Evolutionary conservation across 345 rosid species (phyloP), one percentile per base, ranked within the genome.

Genomic region (Geranium brycei): DNA sequence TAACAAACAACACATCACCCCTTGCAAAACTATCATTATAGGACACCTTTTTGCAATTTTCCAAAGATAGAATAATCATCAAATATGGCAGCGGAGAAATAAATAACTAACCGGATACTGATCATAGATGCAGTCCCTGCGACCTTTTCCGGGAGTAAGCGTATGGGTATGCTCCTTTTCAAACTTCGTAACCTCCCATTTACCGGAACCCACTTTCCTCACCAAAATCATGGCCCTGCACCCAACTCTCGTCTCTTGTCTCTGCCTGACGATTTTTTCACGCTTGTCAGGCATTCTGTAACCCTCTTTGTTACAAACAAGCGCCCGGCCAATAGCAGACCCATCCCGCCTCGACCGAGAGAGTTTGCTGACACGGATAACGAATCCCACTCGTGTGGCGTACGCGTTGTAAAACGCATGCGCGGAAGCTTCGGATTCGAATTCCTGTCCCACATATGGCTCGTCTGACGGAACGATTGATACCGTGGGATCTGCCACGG

Each of bases 141-240:
- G 83, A 60, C 87, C 91, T 70, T 83, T 91, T 19, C 97, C 99
- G 19, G 99, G 97, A 16, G 87, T 73, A 72, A 95, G 66, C 41
- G 86, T 70, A 79, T 95, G 99, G 66, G 89, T 79, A 67, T 95
- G 99, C 74, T 95, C 99, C 71, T 87, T 95, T 56, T 82, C 89
- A 73, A 87, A 87, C 78, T 88, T 95, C 5, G 96, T 88, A 23
- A 95, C 83, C 2, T 83, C 89, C 99, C 99, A 95, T 75, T 87
- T 91, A 51, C 96, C 97, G 15, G 96, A 85, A 60, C 79, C 79
- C 17, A 84, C 86, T 83, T 87, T 95, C 66, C 99, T 85, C 76
- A 91, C 96, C 78, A 95, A 80, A 68, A 95, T 76, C 99, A 95
- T 95, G 51, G 97, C 99, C 83, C 96, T 80, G 79, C 99, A 95